Evolutionary conservation across 1,139 yeast genomes (phyloP).

Genomic region (Zygoascus hellenicus): DNA sequence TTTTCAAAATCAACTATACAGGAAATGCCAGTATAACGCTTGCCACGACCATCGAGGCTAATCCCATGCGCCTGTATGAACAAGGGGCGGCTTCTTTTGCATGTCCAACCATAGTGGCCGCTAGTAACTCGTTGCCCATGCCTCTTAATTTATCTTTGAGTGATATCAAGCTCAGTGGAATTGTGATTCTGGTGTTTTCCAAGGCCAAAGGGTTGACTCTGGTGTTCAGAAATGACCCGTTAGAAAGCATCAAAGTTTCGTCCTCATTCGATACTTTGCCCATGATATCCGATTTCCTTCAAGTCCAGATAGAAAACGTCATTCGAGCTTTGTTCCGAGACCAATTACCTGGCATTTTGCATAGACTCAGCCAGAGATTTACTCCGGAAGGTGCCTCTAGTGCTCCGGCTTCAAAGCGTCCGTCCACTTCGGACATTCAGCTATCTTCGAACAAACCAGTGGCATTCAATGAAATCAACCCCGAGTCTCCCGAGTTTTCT

Average conservation of each 20-base stretch:
- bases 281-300: constrained; percentile 74
- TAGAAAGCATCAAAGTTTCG: constrained; percentile 73
- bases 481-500: constrained; percentile 53
- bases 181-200: constrained; percentile 77
- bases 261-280: constrained; percentile 83
- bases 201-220: constrained; percentile 77
- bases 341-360: constrained; percentile 74
- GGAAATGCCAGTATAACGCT: constrained; percentile 68
- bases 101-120: constrained; percentile 47
- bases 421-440: not conserved
- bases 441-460: constrained; percentile 25
- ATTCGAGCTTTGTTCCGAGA: constrained; percentile 77
- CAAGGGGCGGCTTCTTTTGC: constrained; percentile 29
- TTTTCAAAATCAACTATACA: constrained; percentile 61
- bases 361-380: constrained; percentile 68
- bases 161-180: constrained; percentile 69
- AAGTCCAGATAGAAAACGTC: constrained; percentile 75
- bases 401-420: not conserved
- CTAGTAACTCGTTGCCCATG: constrained; percentile 65
- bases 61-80: constrained; percentile 25
- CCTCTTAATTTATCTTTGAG: constrained; percentile 74
- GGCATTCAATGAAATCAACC: constrained; percentile 46
- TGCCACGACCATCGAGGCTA: constrained; percentile 63
- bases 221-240: constrained; percentile 83
- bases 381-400: constrained; percentile 40